phyloP scores from a whole-genome alignment of 139 green algal species.

The Picochlorum sp. region DNA sequence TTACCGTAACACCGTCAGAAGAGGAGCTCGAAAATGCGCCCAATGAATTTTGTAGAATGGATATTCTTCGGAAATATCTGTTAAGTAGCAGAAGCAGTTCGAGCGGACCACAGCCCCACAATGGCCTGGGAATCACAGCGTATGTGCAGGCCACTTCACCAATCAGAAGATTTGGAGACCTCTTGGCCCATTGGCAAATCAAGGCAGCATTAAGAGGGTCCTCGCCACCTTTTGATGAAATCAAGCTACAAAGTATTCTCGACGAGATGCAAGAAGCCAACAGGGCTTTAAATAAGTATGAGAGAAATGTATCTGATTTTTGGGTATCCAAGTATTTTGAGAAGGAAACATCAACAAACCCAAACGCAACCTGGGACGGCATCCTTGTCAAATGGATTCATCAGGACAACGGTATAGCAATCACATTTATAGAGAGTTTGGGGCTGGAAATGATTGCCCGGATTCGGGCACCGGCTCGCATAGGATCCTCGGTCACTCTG shows the following conservation, averaged over 20 bases:
- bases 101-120: constrained; percentile 30
- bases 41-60: constrained; percentile 37
- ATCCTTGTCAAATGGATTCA: constrained; percentile 51
- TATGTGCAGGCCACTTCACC: constrained; percentile 75
- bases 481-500: constrained; percentile 17
- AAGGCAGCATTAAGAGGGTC: constrained; percentile 46
- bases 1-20: constrained; percentile 11
- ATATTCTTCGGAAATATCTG: constrained; percentile 53
- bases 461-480: constrained; percentile 20
- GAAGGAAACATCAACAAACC: neutral
- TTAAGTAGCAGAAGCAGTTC: constrained; percentile 33
- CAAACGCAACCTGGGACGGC: constrained; percentile 17
- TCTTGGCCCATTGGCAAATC: constrained; percentile 72
- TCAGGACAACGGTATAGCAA: constrained; percentile 40
- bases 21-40: constrained; percentile 41
- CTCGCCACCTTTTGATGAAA: constrained; percentile 18
- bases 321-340: constrained; percentile 58
- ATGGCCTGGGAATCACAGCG: constrained; percentile 49
- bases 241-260: constrained; percentile 17
- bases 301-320: constrained; percentile 39
- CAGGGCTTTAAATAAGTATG: constrained; percentile 16
- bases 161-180: constrained; percentile 65
- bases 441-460: constrained; percentile 47
- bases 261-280: neutral
- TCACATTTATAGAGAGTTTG: constrained; percentile 46